phyloP scores from a whole-genome alignment of 139 green algal species.

The Auxenochlorella pyrenoidosa region DNA sequence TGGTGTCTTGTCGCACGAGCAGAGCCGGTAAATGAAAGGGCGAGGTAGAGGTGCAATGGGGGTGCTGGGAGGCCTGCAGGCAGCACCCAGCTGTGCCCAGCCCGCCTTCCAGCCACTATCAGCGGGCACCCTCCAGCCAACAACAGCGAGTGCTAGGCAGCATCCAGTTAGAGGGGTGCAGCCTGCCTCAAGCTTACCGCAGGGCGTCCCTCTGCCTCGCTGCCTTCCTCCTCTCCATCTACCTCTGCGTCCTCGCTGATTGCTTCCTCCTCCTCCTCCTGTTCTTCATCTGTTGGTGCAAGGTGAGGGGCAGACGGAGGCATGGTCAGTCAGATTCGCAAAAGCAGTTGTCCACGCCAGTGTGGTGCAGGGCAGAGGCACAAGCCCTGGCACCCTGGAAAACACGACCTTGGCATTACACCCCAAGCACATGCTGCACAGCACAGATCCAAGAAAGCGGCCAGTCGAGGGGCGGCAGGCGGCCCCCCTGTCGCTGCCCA shows the following conservation, averaged over 20 bases:
- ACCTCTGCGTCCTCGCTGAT: neutral
- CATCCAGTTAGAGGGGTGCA: neutral
- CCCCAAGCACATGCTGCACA: neutral
- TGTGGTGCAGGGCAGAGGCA: too few relatives aligned
- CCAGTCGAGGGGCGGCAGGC: too few relatives aligned
- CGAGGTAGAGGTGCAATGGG: too few relatives aligned
- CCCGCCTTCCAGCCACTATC: too few relatives aligned
- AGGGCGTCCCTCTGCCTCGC: neutral
- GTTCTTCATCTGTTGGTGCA: neutral
- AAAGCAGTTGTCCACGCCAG: too few relatives aligned
- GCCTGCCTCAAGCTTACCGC: neutral
- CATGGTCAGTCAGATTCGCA: neutral
- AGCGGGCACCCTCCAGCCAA: too few relatives aligned
- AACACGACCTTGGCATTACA: too few relatives aligned
- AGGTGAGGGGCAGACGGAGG: neutral
- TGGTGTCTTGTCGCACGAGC: too few relatives aligned
- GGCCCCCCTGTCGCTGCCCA: neutral
- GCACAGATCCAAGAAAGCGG: neutral
- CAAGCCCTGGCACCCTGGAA: too few relatives aligned
- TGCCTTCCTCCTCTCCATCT: neutral
- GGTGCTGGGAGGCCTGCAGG: too few relatives aligned
- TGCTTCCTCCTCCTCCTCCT: neutral
- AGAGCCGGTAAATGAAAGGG: too few relatives aligned
- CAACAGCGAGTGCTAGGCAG: neutral
- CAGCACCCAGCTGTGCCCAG: too few relatives aligned